These are phyloP conservation scores for Lactarius psammicola DNA, from an alignment of 768 basidiomycete species.

Conservation along the genomic window DNA sequence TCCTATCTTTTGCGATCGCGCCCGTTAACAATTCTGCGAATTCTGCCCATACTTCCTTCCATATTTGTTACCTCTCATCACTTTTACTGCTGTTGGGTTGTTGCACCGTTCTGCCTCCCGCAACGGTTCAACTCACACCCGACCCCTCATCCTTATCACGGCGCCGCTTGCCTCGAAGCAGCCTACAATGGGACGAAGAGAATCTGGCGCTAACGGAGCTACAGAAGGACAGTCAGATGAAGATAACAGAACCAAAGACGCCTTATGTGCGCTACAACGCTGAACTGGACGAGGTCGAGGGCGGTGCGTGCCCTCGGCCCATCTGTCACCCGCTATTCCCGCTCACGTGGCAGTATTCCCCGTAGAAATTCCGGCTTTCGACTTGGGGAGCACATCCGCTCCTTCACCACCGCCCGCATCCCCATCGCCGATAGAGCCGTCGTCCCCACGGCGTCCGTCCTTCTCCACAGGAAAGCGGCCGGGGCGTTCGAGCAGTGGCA, in stretches of 20 bases:
- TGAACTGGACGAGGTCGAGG: slow-evolving; percentile 79
- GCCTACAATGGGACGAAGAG: slow-evolving; percentile 92
- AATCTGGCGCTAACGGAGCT: slow-evolving; percentile 91
- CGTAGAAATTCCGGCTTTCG: slow-evolving; percentile 79
- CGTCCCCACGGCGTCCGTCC: slow-evolving; percentile 73
- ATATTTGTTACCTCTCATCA: neutral
- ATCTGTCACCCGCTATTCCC: neutral
- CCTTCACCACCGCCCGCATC: slow-evolving; percentile 23
- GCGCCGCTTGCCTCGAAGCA: slow-evolving; percentile 38
- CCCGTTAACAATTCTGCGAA: neutral
- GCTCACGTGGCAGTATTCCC: neutral
- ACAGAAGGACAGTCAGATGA: slow-evolving; percentile 95
- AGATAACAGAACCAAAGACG: slow-evolving; percentile 97
- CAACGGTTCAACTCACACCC: neutral
- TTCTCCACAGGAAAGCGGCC: slow-evolving; percentile 60
- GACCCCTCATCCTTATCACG: neutral
- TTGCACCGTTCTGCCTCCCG: neutral
- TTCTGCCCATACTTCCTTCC: neutral
- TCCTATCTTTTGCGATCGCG: slow-evolving; percentile 19
- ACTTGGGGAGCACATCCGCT: slow-evolving; percentile 47
- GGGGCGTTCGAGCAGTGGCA: slow-evolving; percentile 58
- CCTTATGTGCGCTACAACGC: slow-evolving; percentile 92
- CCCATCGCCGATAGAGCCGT: slow-evolving; percentile 30
- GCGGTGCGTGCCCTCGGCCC: slow-evolving; percentile 52
- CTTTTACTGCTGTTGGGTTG: neutral